Conservation (phyloP, 768 basidiomycete species). For the Coprinopsis cinerea region DNA sequence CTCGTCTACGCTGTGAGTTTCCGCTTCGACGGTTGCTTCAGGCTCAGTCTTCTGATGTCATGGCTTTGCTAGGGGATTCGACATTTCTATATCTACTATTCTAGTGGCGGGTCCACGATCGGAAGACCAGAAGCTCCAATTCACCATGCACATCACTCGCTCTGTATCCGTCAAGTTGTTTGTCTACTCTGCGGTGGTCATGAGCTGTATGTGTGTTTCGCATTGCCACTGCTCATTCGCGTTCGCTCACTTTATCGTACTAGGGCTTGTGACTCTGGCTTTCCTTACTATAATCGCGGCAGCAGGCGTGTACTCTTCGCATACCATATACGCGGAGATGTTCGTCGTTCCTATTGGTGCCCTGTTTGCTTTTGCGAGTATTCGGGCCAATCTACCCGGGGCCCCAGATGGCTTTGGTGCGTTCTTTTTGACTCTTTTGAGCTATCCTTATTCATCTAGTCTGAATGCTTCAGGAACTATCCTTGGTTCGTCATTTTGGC, state of each 20-base stretch:
- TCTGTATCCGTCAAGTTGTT: not conserved
- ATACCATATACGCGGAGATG: conserved; percentile 15
- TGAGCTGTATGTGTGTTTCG: not conserved
- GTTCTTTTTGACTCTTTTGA: conserved; percentile 6
- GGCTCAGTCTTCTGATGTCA: too few species aligned
- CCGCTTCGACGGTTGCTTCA: too few species aligned
- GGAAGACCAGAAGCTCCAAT: not conserved
- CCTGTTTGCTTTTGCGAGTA: conserved; percentile 20
- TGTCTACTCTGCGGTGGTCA: not conserved
- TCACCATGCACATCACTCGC: not conserved
- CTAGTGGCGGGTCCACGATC: not conserved
- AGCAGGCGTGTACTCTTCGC: conserved; percentile 6
- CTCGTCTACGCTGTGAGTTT: not conserved
- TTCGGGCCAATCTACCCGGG: conserved; percentile 18
- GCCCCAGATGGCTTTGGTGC: conserved; percentile 21
- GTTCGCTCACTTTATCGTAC: too few species aligned
- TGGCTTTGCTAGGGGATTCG: too few species aligned
- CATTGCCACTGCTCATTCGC: too few species aligned
- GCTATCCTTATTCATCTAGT: not conserved
- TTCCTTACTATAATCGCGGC: conserved; percentile 9
- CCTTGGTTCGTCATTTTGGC: not conserved
- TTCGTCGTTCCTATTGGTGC: conserved; percentile 18
- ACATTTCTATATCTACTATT: too few species aligned
- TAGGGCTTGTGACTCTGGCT: not conserved
- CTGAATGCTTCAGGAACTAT: not conserved